phyloP scores from a whole-genome alignment of 1,284 basidiomycete species.

The Peniophora sp. region DNA sequence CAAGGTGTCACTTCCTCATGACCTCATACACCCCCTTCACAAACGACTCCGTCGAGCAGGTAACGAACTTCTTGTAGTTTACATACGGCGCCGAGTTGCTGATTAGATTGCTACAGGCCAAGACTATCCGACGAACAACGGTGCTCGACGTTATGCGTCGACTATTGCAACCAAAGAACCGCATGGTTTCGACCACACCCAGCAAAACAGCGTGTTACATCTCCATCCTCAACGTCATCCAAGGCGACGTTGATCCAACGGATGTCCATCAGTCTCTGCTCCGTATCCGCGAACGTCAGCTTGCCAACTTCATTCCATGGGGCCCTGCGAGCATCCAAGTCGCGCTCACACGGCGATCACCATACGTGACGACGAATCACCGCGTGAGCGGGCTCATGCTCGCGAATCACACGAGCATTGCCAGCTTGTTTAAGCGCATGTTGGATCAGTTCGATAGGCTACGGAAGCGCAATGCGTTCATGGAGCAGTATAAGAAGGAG shows the following conservation, averaged over 20 bases:
- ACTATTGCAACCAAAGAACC: conserved; percentile 95
- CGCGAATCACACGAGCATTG: conserved; percentile 97
- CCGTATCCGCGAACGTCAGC: conserved; percentile 91
- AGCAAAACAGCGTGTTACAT: conserved; percentile 94
- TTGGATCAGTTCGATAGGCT: conserved; percentile 92
- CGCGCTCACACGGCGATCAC: conserved; percentile 86
- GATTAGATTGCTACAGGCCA: conserved; percentile 28
- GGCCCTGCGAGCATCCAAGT: conserved; percentile 98
- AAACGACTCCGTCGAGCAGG: conserved; percentile 91
- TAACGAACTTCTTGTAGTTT: too few relatives aligned
- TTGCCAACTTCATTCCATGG: conserved; percentile 99
- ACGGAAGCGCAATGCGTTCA: conserved; percentile 85
- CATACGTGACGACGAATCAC: conserved; percentile 83
- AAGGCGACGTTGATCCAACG: conserved; percentile 96
- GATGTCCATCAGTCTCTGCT: conserved; percentile 98
- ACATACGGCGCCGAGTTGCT: too few relatives aligned
- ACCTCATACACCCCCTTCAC: conserved; percentile 99
- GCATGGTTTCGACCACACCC: conserved; percentile 93
- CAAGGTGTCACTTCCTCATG: conserved; percentile 99
- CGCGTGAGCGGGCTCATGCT: conserved; percentile 97
- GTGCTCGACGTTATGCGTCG: conserved; percentile 99
- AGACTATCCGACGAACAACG: conserved; percentile 79
- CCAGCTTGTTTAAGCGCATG: conserved; percentile 93
- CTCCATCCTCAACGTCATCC: conserved; percentile 97
- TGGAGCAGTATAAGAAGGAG: conserved; percentile 98